phyloP scores from a whole-genome alignment of 495 filamentous ascomycete genomes.

The Astrothelium subdiscretum region DNA sequence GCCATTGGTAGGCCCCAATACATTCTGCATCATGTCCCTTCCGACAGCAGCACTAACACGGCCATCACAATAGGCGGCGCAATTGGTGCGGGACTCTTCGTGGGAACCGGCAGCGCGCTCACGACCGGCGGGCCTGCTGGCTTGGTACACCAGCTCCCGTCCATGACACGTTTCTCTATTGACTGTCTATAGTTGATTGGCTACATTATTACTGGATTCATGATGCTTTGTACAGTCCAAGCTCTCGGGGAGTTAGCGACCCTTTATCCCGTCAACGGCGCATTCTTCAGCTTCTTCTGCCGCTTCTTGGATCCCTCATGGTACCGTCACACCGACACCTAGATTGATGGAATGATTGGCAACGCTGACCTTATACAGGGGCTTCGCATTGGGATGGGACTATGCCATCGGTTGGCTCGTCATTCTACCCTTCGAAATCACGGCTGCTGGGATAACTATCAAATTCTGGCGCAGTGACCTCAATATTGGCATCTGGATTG shows the following conservation, averaged over 20 bases:
- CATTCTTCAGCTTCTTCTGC: slow-evolving; percentile 19
- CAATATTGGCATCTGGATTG: slow-evolving; percentile 62
- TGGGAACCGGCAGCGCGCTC: slow-evolving; percentile 41
- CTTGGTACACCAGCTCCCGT: slow-evolving; percentile 15
- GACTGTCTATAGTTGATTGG: slow-evolving; percentile 9
- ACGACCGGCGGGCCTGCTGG: slow-evolving; percentile 42
- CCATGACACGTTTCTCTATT: neutral
- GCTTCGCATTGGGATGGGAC: slow-evolving; percentile 98
- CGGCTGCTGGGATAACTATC: slow-evolving; percentile 80
- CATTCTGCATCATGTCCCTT: neutral
- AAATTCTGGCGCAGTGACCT: slow-evolving; percentile 55
- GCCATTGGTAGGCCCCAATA: slow-evolving; percentile 25
- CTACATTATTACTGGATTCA: slow-evolving; percentile 25
- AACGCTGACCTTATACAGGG: slow-evolving; percentile 35
- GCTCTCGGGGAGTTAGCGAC: slow-evolving; percentile 38
- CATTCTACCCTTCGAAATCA: slow-evolving; percentile 79
- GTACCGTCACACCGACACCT: neutral
- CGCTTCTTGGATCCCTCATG: slow-evolving; percentile 23
- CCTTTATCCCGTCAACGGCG: slow-evolving; percentile 26
- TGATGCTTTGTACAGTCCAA: slow-evolving; percentile 30
- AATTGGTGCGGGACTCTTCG: slow-evolving; percentile 48
- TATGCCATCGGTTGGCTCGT: slow-evolving; percentile 92
- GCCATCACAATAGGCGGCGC: slow-evolving; percentile 30
- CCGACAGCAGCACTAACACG: slow-evolving; percentile 1
- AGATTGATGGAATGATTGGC: neutral